Evolutionary conservation across 2,329 filamentous ascomycete species (phyloP).

Genomic region (Claviceps quebecensis): DNA sequence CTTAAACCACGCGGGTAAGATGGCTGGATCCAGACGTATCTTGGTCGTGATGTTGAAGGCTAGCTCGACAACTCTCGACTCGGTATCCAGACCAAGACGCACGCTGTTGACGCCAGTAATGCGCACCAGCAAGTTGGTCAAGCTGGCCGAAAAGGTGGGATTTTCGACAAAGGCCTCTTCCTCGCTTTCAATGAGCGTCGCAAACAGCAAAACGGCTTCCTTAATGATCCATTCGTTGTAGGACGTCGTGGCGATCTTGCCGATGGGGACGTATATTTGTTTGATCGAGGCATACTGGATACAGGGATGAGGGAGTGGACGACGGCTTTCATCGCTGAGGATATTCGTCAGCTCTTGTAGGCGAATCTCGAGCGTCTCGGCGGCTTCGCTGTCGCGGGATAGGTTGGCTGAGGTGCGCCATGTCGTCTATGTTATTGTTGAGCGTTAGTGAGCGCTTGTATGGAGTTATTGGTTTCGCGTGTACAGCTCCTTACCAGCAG

Average conservation of each 20-base stretch:
- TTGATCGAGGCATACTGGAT: constrained; percentile 74
- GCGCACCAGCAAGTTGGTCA: constrained; percentile 74
- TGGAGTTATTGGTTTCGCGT: neutral
- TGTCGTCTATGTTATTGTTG: constrained; percentile 23
- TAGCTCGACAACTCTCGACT: constrained; percentile 80
- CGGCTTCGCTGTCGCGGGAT: constrained; percentile 43
- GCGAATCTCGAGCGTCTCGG: constrained; percentile 46
- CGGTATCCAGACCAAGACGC: constrained; percentile 63
- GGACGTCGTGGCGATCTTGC: constrained; percentile 74
- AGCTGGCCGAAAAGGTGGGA: constrained; percentile 66
- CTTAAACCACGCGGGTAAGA: constrained; percentile 85
- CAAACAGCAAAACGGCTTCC: constrained; percentile 75
- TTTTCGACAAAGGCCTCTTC: constrained; percentile 91
- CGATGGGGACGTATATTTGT: constrained; percentile 79
- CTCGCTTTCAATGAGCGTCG: constrained; percentile 86
- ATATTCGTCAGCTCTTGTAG: constrained; percentile 54
- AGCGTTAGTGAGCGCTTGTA: neutral
- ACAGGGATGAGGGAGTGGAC: constrained; percentile 81
- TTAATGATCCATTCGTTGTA: constrained; percentile 77
- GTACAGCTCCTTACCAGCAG: constrained; percentile 35
- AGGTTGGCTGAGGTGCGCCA: constrained; percentile 51
- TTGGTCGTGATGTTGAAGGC: constrained; percentile 95
- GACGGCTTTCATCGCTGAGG: constrained; percentile 77
- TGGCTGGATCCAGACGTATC: constrained; percentile 76
- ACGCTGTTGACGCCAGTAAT: constrained; percentile 63